Evolutionary conservation across 495 filamentous ascomycete species (phyloP).

Genomic region (Xylaria nigripes): DNA sequence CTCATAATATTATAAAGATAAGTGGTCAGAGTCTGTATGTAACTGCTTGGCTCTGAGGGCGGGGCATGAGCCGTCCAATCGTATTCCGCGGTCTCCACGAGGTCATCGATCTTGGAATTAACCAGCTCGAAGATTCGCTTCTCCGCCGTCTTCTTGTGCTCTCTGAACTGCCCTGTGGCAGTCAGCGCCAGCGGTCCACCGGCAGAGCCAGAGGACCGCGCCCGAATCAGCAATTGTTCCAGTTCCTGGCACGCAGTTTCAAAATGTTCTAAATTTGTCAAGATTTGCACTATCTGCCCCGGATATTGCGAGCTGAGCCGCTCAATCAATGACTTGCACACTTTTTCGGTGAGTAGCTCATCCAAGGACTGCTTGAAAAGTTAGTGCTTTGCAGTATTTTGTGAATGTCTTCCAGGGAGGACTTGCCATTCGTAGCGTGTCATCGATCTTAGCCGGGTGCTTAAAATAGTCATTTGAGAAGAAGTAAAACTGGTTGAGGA

Average conservation of each 20-base stretch:
- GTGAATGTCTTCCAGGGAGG: not conserved
- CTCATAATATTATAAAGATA: conserved; percentile 97
- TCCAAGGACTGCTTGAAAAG: conserved; percentile 51
- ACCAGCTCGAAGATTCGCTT: conserved; percentile 98
- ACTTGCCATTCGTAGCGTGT: conserved; percentile 67
- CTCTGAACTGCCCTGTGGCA: conserved; percentile 77
- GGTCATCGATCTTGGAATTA: conserved; percentile 96
- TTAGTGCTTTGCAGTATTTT: conserved; percentile 9
- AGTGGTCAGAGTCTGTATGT: conserved; percentile 86
- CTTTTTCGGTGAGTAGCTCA: conserved; percentile 78
- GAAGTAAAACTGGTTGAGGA: conserved; percentile 91
- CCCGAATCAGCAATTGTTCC: conserved; percentile 71
- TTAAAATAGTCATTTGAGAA: conserved; percentile 93
- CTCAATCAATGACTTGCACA: conserved; percentile 83
- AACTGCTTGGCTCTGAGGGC: conserved; percentile 68
- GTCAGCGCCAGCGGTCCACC: conserved; percentile 64
- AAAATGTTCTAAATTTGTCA: conserved; percentile 96
- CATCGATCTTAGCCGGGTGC: conserved; percentile 76
- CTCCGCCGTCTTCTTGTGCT: conserved; percentile 89
- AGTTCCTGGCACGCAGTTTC: conserved; percentile 85
- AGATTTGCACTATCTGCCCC: conserved; percentile 94
- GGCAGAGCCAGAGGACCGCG: conserved; percentile 67
- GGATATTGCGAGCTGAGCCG: conserved; percentile 85
- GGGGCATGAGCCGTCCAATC: conserved; percentile 72
- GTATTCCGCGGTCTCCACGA: conserved; percentile 94